phyloP scores from a whole-genome alignment of 164 flowering plant genomes.

The Pachysandra terminalis region DNA sequence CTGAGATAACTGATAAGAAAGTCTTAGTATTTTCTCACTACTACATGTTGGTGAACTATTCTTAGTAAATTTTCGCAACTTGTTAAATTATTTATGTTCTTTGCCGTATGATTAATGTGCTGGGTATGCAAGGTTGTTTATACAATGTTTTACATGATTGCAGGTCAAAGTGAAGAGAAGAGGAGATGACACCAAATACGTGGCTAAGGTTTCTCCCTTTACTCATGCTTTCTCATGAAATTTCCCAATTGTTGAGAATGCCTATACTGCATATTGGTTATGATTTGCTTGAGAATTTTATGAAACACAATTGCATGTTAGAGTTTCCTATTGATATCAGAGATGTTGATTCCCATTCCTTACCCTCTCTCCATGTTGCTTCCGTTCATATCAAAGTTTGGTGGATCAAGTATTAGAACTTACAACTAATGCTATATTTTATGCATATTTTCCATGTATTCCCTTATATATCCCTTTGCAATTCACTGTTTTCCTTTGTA shows the following conservation, averaged over 20 bases:
- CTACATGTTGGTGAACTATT: not conserved
- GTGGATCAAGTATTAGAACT: too few species aligned
- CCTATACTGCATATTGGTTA: not conserved
- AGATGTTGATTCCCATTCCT: not conserved
- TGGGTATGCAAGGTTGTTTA: not conserved
- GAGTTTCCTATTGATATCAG: too few species aligned
- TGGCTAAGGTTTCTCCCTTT: constrained; percentile 74
- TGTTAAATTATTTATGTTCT: not conserved
- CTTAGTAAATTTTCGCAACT: not conserved
- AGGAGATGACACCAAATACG: constrained; percentile 96
- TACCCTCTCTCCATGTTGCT: not conserved
- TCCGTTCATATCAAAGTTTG: too few species aligned
- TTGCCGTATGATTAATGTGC: not conserved
- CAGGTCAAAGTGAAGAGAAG: constrained; percentile 98
- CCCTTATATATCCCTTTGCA: not conserved
- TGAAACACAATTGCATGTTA: not conserved
- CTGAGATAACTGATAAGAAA: too few species aligned
- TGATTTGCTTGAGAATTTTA: not conserved
- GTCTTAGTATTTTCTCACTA: too few species aligned
- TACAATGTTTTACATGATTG: constrained; percentile 10
- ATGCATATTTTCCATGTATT: not conserved
- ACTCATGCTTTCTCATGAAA: not conserved
- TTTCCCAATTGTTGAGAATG: too few species aligned
- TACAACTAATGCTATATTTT: too few species aligned
- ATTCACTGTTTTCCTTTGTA: not conserved